Base-by-base conservation (phyloP, 768 basidiomycete genomes). In the Boletus pseudopeckii region DNA sequence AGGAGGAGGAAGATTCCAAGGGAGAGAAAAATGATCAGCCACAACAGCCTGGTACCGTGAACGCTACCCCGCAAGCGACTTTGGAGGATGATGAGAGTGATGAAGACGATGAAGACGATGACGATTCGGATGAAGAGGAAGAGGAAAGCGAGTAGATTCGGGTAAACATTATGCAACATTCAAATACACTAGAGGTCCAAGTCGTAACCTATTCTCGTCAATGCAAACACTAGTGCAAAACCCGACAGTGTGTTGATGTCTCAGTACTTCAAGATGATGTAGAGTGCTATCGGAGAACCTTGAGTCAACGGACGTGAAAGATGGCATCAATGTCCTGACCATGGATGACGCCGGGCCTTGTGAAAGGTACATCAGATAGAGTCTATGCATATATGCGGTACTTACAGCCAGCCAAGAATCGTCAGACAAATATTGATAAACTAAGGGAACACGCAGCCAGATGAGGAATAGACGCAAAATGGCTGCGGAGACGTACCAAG, bases 381-480 rank as follows among this genome's bases (percentile, higher is more conserved):
- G 7, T 17, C 10, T 18, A 11, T 26, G 45, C 10, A 30, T 18
- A 48, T 24, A 45, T 43, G 38, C 28, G 58, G 11, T 42, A 72
- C 87, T 67, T 69, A 89, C 85, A 91, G 78, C 72, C 85, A 90
- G 59, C 89, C 91, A 46, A 92, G 75, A 40, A 84, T 73, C n/a
- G 88, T 89, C 59, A 92, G 71, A 20, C 86, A 74, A 58, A 93
- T 85, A 74, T 93, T 92, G 74, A 93, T 90, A 50, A 75, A 52
- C 69, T 70, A 45, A 26, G n/a, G 11, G 17, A 32, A 20, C 72
- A 60, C 72, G 38, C 26, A 41, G 30, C 38, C 26, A 15, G 44
- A 48, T 65, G 26, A 45, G 42, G 17, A 36, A 39, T 14, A 10
- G 15, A 30, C 6, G 11, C 20, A 32, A 33, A n/a, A 5, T 20